Base-by-base conservation (phyloP, 805 yeast genomes). In the Suhomyces kilbournensis region DNA sequence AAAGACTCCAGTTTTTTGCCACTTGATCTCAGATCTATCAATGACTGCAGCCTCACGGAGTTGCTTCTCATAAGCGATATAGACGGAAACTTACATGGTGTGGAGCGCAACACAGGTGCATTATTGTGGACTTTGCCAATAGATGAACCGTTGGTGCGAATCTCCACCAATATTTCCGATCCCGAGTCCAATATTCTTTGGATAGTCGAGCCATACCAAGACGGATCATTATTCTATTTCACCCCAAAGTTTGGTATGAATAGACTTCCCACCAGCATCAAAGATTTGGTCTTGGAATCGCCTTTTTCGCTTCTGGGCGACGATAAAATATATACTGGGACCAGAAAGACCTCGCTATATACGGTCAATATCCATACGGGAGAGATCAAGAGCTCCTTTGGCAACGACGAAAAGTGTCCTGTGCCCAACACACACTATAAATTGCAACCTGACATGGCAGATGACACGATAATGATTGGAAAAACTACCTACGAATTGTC, bases 141-240 rank as follows among this genome's bases (percentile, higher is more conserved):
- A 2, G 81, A 80, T 17, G 80, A 78, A 2, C 86, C 96, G 0
- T 69, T 88, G 49, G 89, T 87, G 9, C 68, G 71, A 28, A 76
- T 75, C 5, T 68, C 59, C 54, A 57, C 71, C 15, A 67, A 68
- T 51, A 56, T 48, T 23, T 49, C 60, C 7, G 59, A 50, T 35
- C 26, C 62, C 9, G 60, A 55, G 7, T 55, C 69, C 5, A 72
- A 71, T 55, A 64, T 70, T 48, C 80, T 86, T 0, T 88, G 97
- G 93, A 85, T 93, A 49, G 93, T 94, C 1, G 99, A 94, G 60
- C 98, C 98, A 0, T 81, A 79, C 57, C 85, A 84, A 4, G 96
- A 88, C 53, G 99, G 99, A 1, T 74, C 85, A 0, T 74, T 94
- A 3, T 92, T 85, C 66, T 90, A 84, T 64, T 93, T 93, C 68